Base-by-base conservation (phyloP, 768 basidiomycete species). In the Lentinula sp. region DNA sequence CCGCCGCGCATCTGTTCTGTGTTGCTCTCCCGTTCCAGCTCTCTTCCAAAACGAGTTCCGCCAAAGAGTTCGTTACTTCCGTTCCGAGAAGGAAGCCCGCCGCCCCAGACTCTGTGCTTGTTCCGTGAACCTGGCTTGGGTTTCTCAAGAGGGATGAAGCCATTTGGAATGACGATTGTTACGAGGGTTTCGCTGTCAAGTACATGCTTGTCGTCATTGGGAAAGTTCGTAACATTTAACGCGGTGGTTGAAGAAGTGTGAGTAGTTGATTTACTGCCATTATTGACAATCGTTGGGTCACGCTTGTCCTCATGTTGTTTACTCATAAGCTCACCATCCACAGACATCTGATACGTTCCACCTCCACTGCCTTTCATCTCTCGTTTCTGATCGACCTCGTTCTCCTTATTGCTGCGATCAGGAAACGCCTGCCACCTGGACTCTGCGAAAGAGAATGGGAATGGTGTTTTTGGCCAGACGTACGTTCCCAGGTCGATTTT, bases 81-180 rank as follows among this genome's bases (percentile, higher is more conserved):
- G 5, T 23, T 7, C 23, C 50, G 50, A 35, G 35, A 63, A 78
- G 67, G 65, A 39, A 80, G 70, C 6, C 86, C 87, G 20, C 86
- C 88, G 56, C 88, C 88, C 88, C 88, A 90, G 18, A 90, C 76
- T n/a, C 79, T 79, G 13, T 83, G 85, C 43, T 73, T 46, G 20
- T 51, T 57, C 15, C 35, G 3, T n/a, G 46, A 48, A 28, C 50
- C 49, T 5, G 69, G 79, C 5, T 70, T 62, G 12, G 86, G 86
- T 56, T 81, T 79, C 51, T 78, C 72, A 13, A 77, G 72, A 0
- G 87, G 88, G 20, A 90, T 76, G 66, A 82, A 81, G 1, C 80
- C 78, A 23, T 76, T 73, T 0, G 89, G 87, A 61, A 91, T 79
- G 67, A 86, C 71, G 57, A 89, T 75, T 0, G 84, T 82, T 33